Evolutionary conservation across 2,329 filamentous ascomycete species (phyloP).

Genomic region (Talaromyces sp.): DNA sequence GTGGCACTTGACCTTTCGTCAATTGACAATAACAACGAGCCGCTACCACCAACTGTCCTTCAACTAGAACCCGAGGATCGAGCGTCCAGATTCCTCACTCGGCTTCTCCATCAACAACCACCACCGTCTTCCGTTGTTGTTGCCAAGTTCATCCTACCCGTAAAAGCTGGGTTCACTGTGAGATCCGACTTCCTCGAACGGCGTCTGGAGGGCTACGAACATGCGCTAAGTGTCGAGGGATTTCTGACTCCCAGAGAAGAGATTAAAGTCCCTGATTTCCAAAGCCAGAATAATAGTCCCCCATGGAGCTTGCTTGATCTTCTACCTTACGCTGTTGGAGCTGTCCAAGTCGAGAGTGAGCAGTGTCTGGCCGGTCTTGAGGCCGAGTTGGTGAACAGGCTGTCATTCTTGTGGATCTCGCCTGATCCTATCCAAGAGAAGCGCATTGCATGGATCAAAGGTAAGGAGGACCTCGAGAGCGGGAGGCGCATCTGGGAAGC

Average conservation of each 20-base stretch:
- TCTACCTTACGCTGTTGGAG: neutral
- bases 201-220: neutral
- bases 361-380: neutral
- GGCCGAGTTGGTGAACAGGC: neutral
- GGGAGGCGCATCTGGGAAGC: slow-evolving; percentile 8
- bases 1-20: too few relatives aligned
- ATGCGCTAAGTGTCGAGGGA: neutral
- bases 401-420: neutral
- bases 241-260: neutral
- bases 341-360: neutral
- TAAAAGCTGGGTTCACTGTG: neutral
- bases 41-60: too few relatives aligned
- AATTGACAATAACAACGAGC: too few relatives aligned
- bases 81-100: too few relatives aligned
- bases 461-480: neutral
- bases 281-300: neutral
- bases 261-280: neutral
- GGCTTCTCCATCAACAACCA: too few relatives aligned
- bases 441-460: neutral
- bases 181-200: neutral
- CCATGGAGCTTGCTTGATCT: neutral
- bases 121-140: too few relatives aligned
- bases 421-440: neutral
- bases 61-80: too few relatives aligned
- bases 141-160: neutral